Evolutionary conservation across 2,329 filamentous ascomycete species (phyloP).

Genomic region (Colletotrichum sp.): DNA sequence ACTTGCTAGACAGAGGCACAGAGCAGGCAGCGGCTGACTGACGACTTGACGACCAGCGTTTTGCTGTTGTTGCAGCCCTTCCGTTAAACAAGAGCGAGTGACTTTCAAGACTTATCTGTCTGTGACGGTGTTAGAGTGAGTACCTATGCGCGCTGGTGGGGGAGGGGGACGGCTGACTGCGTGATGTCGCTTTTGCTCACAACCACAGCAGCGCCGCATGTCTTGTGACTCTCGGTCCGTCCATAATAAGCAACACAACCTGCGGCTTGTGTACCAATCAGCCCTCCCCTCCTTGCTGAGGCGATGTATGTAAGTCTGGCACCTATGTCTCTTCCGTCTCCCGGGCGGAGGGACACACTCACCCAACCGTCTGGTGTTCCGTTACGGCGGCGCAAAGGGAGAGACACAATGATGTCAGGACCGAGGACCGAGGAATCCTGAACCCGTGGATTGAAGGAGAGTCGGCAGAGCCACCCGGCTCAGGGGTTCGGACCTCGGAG

Average conservation of each 20-base stretch:
- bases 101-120: background rate
- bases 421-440: conserved; percentile 2
- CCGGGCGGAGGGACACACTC: background rate
- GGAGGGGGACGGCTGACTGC: conserved; percentile 1
- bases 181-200: conserved; percentile 6
- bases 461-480: background rate
- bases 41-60: background rate
- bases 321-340: background rate
- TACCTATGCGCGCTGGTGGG: background rate
- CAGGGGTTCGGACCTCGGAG: background rate
- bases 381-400: background rate
- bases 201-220: background rate
- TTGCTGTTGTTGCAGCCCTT: background rate
- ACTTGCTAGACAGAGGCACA: background rate
- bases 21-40: background rate
- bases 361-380: background rate
- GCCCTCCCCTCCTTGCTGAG: background rate
- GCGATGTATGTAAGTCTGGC: background rate
- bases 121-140: background rate
- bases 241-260: background rate
- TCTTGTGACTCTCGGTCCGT: background rate
- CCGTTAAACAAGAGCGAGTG: background rate
- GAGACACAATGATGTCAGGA: background rate
- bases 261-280: background rate
- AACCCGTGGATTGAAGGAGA: background rate